Percentiles rank a stretch among this genome's conserved stretches.
These are phyloP conservation scores for Candida pseudofarinosa DNA, from an alignment of 805 yeast genomes.

Conservation along the genomic window DNA sequence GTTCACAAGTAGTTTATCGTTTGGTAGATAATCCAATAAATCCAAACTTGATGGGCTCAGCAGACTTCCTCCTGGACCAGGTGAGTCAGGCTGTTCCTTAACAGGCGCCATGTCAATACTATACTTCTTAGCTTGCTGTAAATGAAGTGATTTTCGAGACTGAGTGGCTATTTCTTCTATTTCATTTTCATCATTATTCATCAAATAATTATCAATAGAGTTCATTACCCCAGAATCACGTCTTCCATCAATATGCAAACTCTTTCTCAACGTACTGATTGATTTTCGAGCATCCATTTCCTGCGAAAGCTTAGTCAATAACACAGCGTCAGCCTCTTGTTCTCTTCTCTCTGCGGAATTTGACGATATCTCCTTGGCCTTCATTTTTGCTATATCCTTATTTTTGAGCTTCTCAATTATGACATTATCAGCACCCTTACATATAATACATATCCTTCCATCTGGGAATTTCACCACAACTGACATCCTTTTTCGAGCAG, in stretches of 20 bases:
- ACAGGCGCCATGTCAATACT: conserved; percentile 22
- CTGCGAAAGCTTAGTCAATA: conserved; percentile 49
- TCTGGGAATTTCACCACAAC: conserved; percentile 77
- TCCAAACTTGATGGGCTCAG: not conserved
- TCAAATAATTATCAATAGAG: conserved; percentile 50
- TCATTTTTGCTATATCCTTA: conserved; percentile 54
- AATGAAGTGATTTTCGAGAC: conserved; percentile 56
- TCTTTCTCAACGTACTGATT: conserved; percentile 25
- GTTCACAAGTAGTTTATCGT: conserved; percentile 58
- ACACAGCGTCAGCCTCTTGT: conserved; percentile 71
- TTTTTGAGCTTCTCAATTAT: conserved; percentile 70
- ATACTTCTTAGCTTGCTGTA: conserved; percentile 56
- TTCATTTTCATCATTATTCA: conserved; percentile 46
- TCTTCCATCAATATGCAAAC: conserved; percentile 18
- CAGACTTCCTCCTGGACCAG: conserved; percentile 7
- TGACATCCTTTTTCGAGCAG: conserved; percentile 91
- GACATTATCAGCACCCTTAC: conserved; percentile 95
- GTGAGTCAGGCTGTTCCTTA: conserved; percentile 1
- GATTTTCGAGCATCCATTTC: conserved; percentile 29
- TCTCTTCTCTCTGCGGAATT: conserved; percentile 61
- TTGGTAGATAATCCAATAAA: conserved; percentile 16
- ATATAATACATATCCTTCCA: conserved; percentile 66
- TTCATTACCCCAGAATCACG: conserved; percentile 16
- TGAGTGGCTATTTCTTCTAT: conserved; percentile 48
- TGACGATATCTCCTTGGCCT: conserved; percentile 58